Evolutionary conservation across 1,139 yeast genomes (phyloP).

Genomic region (Taphrina deformans): DNA sequence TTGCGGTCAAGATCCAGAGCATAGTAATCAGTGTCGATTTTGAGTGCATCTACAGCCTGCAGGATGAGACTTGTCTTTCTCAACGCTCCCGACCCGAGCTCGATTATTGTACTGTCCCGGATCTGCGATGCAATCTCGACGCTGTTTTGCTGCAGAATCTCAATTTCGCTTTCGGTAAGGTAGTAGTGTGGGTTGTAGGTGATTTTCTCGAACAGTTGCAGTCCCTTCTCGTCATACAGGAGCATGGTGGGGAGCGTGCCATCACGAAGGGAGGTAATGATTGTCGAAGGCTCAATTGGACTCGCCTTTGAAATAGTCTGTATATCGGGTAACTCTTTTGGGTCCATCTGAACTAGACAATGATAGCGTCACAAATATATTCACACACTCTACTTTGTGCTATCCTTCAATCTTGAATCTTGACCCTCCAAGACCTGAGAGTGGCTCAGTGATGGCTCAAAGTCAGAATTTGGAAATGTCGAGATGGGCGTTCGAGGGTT

Average conservation of each 20-base stretch:
- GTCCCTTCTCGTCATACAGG: constrained; percentile 39
- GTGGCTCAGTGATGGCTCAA: too few relatives aligned
- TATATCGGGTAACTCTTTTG: constrained; percentile 2
- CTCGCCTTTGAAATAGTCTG: constrained; percentile 25
- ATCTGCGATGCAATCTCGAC: constrained; percentile 36
- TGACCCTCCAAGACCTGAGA: too few relatives aligned
- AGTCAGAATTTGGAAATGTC: too few relatives aligned
- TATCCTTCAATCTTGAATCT: too few relatives aligned
- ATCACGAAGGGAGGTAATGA: constrained; percentile 2
- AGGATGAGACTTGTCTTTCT: constrained; percentile 38
- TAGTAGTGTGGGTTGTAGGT: constrained; percentile 39
- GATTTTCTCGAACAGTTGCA: constrained; percentile 39
- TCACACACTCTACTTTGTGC: background rate
- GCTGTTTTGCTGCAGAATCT: constrained; percentile 35
- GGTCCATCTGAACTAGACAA: background rate
- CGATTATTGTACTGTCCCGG: constrained; percentile 37
- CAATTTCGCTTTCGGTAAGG: constrained; percentile 37
- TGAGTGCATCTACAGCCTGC: constrained; percentile 37
- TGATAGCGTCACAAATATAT: too few relatives aligned
- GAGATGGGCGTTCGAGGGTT: background rate
- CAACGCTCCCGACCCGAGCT: constrained; percentile 40
- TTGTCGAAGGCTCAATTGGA: constrained; percentile 23
- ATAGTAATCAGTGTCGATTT: constrained; percentile 36
- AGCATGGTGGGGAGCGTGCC: constrained; percentile 38
- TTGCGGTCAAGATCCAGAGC: constrained; percentile 39